These are phyloP conservation scores for Pharnaceum exiguum DNA, from an alignment of 148 eudicot species.

Conservation along the genomic window DNA sequence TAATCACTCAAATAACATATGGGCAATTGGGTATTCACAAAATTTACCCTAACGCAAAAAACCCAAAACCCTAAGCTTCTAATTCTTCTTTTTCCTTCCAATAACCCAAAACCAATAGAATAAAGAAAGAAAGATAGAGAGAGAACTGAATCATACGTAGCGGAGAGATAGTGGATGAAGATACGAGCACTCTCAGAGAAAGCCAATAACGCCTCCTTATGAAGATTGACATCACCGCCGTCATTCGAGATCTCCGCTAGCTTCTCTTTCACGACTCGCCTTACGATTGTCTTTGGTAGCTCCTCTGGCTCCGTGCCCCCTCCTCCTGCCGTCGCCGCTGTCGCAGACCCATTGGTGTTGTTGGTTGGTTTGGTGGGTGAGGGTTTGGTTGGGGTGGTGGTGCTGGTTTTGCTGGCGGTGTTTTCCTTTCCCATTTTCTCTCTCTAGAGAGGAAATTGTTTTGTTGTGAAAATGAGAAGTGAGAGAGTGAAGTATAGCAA, in stretches of 20 bases:
- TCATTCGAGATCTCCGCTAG: conserved; percentile 54
- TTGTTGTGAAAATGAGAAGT: too few relatives aligned
- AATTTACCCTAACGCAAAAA: too few relatives aligned
- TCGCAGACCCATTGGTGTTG: too few relatives aligned
- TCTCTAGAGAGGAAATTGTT: too few relatives aligned
- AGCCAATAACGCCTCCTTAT: conserved; percentile 64
- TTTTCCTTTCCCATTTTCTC: conserved; percentile 25
- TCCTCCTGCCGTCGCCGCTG: conserved; percentile 16
- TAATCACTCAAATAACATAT: too few relatives aligned
- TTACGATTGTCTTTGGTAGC: conserved; percentile 78
- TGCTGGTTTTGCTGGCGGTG: too few relatives aligned
- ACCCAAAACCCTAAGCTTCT: not conserved
- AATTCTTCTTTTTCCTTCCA: too few relatives aligned
- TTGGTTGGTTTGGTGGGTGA: too few relatives aligned
- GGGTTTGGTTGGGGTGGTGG: too few relatives aligned
- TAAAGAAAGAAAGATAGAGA: conserved; percentile 1
- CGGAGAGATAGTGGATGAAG: conserved; percentile 94
- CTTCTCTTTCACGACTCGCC: conserved; percentile 82
- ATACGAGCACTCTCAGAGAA: conserved; percentile 88
- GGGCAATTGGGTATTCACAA: too few relatives aligned
- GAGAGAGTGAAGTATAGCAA: too few relatives aligned
- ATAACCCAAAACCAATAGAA: not conserved
- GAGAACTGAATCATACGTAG: conserved; percentile 43
- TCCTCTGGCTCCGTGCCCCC: conserved; percentile 55
- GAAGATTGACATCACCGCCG: conserved; percentile 51